Evolutionary conservation across 75 land plant genomes (phyloP).

Genomic region (Sequoiadendron giganteum): DNA sequence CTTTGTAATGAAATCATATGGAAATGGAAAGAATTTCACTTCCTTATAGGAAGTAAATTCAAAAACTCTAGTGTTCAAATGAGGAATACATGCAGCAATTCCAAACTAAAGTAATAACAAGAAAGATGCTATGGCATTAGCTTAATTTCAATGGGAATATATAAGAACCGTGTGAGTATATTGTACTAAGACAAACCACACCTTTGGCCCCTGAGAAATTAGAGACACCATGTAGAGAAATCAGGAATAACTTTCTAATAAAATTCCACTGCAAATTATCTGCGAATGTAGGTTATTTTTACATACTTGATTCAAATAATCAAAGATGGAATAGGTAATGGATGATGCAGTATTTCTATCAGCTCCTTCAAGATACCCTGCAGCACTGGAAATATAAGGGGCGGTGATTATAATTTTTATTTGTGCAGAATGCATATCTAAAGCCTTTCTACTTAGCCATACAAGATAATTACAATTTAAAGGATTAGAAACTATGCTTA

Average conservation of each 20-base stretch:
- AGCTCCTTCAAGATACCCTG: conserved; percentile 46
- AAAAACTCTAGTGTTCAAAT: background rate
- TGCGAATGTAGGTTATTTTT: background rate
- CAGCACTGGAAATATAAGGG: conserved; percentile 33
- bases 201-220: background rate
- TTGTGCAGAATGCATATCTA: background rate
- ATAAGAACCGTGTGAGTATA: background rate
- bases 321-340: conserved; percentile 40
- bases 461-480: background rate
- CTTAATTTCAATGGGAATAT: background rate
- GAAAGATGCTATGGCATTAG: background rate
- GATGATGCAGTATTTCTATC: conserved; percentile 37
- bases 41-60: background rate
- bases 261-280: background rate
- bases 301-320: conserved; percentile 44
- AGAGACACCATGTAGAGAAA: background rate
- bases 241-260: background rate
- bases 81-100: background rate
- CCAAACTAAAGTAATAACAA: background rate
- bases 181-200: background rate
- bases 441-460: conserved; percentile 4
- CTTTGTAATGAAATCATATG: background rate
- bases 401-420: background rate
- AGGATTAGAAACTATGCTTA: background rate
- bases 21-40: background rate